phyloP scores from a whole-genome alignment of 2,329 filamentous ascomycete genomes.

The Fusarium chlamydosporum region DNA sequence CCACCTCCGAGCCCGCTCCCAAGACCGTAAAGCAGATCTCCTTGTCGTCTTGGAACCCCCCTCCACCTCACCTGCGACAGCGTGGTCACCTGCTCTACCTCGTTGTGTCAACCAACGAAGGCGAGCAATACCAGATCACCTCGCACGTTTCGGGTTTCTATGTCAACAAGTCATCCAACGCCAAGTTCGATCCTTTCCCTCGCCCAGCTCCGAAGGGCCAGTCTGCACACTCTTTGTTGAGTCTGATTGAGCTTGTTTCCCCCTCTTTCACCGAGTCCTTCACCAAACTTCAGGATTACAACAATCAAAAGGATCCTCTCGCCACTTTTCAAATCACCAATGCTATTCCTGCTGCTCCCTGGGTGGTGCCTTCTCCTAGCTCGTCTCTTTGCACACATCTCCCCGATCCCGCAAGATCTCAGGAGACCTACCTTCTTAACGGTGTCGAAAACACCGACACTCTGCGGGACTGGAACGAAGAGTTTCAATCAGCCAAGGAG shows the following conservation, averaged over 20 bases:
- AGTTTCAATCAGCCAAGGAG: slow-evolving; percentile 97
- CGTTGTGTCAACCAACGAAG: slow-evolving; percentile 89
- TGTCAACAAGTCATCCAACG: slow-evolving; percentile 95
- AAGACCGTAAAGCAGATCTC: slow-evolving; percentile 93
- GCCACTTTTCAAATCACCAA: slow-evolving; percentile 97
- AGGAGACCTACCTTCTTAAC: slow-evolving; percentile 91
- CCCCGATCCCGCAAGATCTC: slow-evolving; percentile 87
- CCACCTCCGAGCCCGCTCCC: slow-evolving; percentile 75
- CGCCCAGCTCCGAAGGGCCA: slow-evolving; percentile 82
- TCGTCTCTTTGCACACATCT: slow-evolving; percentile 78
- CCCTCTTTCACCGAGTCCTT: slow-evolving; percentile 86
- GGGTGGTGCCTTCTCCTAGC: slow-evolving; percentile 82
- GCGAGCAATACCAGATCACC: slow-evolving; percentile 94
- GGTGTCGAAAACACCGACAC: slow-evolving; percentile 96
- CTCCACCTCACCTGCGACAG: slow-evolving; percentile 89
- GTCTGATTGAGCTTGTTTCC: slow-evolving; percentile 82
- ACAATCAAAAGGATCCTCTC: slow-evolving; percentile 87
- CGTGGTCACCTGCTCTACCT: slow-evolving; percentile 95
- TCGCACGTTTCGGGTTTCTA: slow-evolving; percentile 95
- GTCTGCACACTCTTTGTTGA: slow-evolving; percentile 87
- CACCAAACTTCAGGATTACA: slow-evolving; percentile 83
- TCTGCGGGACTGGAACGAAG: slow-evolving; percentile 97
- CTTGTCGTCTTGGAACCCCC: slow-evolving; percentile 95
- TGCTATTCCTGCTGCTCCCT: slow-evolving; percentile 90
- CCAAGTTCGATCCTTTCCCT: slow-evolving; percentile 93